Conservation (phyloP, 371 early-diverging fungal genomes). For the Circinella umbellata region DNA sequence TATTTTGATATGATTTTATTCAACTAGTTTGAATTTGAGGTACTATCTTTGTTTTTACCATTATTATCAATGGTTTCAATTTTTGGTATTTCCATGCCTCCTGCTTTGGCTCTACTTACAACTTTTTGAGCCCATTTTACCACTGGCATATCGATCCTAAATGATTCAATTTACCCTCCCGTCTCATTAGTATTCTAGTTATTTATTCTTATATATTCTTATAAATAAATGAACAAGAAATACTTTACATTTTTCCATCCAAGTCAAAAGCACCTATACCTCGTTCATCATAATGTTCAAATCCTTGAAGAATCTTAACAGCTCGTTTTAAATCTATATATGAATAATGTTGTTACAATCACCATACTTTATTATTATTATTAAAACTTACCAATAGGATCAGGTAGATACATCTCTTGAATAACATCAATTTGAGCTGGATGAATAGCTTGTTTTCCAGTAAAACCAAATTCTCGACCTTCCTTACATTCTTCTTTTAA, state of each 20-base stretch:
- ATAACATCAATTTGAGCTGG: conserved; percentile 88
- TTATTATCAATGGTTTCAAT: conserved; percentile 3
- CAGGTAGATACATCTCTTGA: conserved; percentile 79
- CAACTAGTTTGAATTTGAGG: background rate
- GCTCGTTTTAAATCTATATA: conserved; percentile 67
- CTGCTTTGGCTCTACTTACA: conserved; percentile 60
- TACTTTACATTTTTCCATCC: conserved; percentile 83
- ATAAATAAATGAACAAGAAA: background rate
- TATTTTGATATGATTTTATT: no score
- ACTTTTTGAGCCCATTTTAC: conserved; percentile 75
- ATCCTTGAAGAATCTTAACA: conserved; percentile 68
- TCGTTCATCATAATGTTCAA: conserved; percentile 61
- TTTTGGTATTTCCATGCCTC: conserved; percentile 53
- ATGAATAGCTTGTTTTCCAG: conserved; percentile 95
- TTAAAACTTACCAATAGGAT: conserved; percentile 65
- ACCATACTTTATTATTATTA: no score
- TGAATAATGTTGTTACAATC: background rate
- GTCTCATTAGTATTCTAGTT: background rate
- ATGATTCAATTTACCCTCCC: no score
- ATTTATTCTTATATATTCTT: background rate
- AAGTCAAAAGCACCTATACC: conserved; percentile 90
- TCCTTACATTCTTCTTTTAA: conserved; percentile 83
- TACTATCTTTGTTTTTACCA: background rate
- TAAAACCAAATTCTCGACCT: conserved; percentile 90
- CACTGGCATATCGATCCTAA: conserved; percentile 73